A percentile compares a stretch with the other conserved stretches of the same genome.
phyloP scores from a whole-genome alignment of 2,329 filamentous ascomycete species.

The Penicillium crustosum region DNA sequence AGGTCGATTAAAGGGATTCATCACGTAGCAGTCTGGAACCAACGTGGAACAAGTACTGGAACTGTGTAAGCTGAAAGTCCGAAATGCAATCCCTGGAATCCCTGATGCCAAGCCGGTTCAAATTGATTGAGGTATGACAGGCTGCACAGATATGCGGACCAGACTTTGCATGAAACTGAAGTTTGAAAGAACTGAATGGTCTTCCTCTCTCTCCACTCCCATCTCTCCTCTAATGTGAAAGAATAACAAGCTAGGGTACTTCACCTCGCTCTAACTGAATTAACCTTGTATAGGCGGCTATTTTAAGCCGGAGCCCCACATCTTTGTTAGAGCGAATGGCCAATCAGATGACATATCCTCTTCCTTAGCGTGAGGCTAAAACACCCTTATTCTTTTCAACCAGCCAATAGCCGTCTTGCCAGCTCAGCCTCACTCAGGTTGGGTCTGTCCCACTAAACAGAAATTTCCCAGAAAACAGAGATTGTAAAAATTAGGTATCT shows the following conservation, averaged over 20 bases:
- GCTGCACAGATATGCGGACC: background rate
- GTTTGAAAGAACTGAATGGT: too few species aligned
- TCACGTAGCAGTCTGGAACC: background rate
- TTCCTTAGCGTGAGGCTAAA: constrained; percentile 7
- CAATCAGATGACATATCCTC: background rate
- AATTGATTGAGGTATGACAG: constrained; percentile 5
- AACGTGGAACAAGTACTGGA: background rate
- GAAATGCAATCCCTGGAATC: background rate
- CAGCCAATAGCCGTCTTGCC: background rate
- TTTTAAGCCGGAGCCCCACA: constrained; percentile 6
- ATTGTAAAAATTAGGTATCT: too few species aligned
- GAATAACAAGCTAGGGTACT: background rate
- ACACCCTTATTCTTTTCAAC: background rate
- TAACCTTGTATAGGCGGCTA: background rate
- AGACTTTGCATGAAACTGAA: background rate
- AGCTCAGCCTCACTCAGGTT: too few species aligned
- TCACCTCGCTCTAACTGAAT: background rate
- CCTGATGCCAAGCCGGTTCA: constrained; percentile 8
- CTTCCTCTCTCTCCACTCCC: background rate
- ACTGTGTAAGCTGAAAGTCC: constrained; percentile 1
- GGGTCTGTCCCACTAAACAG: too few species aligned
- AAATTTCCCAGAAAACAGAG: too few species aligned
- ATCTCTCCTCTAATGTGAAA: background rate
- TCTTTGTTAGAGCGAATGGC: background rate
- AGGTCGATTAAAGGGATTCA: background rate